Evolutionary conservation across 768 basidiomycete species (phyloP).

Genomic region (Mycena floridula): DNA sequence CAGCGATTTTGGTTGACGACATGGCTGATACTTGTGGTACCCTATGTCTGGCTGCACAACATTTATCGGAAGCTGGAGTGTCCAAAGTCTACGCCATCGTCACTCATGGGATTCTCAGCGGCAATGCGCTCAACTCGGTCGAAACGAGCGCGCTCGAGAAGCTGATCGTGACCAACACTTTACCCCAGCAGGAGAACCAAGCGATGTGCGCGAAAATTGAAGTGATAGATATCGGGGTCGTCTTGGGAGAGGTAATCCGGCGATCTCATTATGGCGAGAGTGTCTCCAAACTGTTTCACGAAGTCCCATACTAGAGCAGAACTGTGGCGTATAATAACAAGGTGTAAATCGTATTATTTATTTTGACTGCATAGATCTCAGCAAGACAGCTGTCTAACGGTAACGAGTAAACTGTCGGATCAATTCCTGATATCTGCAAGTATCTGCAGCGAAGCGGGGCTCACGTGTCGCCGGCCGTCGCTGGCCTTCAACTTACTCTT

Average conservation of each 20-base stretch:
- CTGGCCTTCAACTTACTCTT: too few species aligned
- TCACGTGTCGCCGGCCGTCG: too few species aligned
- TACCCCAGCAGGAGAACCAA: conserved; percentile 82
- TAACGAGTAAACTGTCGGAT: too few species aligned
- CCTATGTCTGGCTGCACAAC: conserved; percentile 83
- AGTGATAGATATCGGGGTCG: conserved; percentile 90
- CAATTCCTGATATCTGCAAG: too few species aligned
- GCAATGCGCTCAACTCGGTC: conserved; percentile 75
- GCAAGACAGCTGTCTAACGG: too few species aligned
- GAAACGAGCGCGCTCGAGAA: conserved; percentile 77
- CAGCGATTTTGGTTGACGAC: conserved; percentile 95
- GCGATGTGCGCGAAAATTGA: conserved; percentile 73
- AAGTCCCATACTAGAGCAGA: conserved; percentile 70
- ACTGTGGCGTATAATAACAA: conserved; percentile 2
- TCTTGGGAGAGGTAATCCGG: conserved; percentile 93
- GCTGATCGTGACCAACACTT: conserved; percentile 96
- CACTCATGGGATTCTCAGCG: conserved; percentile 93
- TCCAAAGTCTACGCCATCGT: conserved; percentile 85
- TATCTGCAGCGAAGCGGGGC: too few species aligned
- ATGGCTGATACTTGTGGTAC: conserved; percentile 98
- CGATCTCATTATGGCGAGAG: conserved; percentile 97
- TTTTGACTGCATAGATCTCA: too few species aligned
- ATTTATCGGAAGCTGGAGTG: conserved; percentile 87
- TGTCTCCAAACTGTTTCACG: conserved; percentile 83
- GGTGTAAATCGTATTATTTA: too few species aligned